Base-by-base conservation (phyloP, 257 asterid species). In the Lithospermum erythrorhizon region DNA sequence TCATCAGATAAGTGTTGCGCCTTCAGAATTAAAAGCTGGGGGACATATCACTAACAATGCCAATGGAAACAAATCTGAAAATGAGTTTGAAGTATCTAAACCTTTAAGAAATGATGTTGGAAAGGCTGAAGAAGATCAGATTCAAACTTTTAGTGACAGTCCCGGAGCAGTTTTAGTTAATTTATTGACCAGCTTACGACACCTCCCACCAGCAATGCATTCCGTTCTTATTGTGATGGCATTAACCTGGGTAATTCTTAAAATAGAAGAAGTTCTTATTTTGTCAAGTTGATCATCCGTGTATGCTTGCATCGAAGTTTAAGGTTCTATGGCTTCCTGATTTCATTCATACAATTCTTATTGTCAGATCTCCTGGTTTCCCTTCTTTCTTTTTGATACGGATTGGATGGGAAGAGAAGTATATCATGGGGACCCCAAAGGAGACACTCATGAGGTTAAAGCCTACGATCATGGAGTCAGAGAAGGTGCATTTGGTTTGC, bases 331-430 rank as follows among this genome's bases (percentile, higher is more conserved):
- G 20, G 21, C 19, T 57, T 65, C 54, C 57, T 58, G 17, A 65
- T 30, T 47, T 59, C 27, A 29, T 63, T 29, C n/a, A 54, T 21
- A 49, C 15, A 55, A 53, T 27, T 61, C 56, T 78, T 76, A 49
- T 72, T 32, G 49, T 61, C 76, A 93, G 99, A 55, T 89, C 73
- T 86, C 99, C 61, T 93, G 99, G 99, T 93, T 93, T 75, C 99
- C 98, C 17, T 93, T 93, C 78, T 93, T 93, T 63, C 94, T 93
- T 56, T 93, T 93, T 59, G 99, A 89, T 79, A 86, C 99, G 37
- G 99, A 93, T 75, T 93, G 99, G 97, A 93, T 93, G 97, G 99
- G 99, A 62, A 89, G 97, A 76, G 99, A 93, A 81, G 99, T 93
- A 74, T 93, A 68, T 75, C 97, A 89, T 22, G 99, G 99, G 65